Conservation (phyloP, 768 basidiomycete species). For the Lactarius sanguifluus region DNA sequence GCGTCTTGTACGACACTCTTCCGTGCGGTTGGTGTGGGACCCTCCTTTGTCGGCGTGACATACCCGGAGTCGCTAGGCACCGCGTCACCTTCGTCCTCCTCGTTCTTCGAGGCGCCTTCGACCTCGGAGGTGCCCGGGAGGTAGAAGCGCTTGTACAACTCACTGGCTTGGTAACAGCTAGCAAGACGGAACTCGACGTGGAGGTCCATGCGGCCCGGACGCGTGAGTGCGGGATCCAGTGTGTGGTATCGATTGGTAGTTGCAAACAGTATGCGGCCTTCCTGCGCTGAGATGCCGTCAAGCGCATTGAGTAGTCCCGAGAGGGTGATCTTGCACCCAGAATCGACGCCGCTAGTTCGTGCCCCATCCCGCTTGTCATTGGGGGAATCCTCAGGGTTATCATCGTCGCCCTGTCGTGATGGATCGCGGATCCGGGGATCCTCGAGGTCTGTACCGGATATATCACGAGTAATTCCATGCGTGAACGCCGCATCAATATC, state of each 20-base stretch:
- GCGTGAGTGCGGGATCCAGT: conserved; percentile 71
- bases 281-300: conserved; percentile 75
- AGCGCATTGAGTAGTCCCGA: conserved; percentile 78
- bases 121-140: conserved; percentile 41
- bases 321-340: conserved; percentile 46
- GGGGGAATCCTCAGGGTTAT: conserved; percentile 8
- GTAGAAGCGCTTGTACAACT: conserved; percentile 70
- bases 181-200: conserved; percentile 78
- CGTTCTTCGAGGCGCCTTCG: conserved; percentile 28
- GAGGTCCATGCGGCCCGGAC: conserved; percentile 79
- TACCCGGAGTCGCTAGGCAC: conserved; percentile 30
- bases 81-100: conserved; percentile 28
- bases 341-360: not conserved
- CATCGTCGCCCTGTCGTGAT: conserved; percentile 25
- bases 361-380: conserved; percentile 20
- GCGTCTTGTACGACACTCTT: not conserved
- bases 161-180: conserved; percentile 62
- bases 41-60: conserved; percentile 24
- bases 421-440: conserved; percentile 37
- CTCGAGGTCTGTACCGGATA: conserved; percentile 23
- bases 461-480: conserved; percentile 42
- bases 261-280: conserved; percentile 79
- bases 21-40: not conserved
- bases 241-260: conserved; percentile 72
- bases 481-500: conserved; percentile 80